phyloP scores from a whole-genome alignment of 2,329 filamentous ascomycete genomes.

The Neonectria punicea region DNA sequence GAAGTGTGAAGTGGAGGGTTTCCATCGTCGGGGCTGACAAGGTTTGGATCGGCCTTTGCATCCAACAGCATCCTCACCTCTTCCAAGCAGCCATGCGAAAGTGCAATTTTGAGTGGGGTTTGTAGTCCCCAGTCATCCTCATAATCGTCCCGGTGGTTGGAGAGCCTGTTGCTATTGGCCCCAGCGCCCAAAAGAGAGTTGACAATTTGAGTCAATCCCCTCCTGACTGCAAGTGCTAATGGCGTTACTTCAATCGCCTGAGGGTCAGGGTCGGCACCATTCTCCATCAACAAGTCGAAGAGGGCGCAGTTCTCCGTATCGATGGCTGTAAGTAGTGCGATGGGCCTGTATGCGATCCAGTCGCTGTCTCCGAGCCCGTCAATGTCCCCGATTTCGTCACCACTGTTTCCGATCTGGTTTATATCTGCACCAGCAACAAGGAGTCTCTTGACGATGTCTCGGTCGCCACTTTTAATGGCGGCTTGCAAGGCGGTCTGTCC shows the following conservation, averaged over 20 bases:
- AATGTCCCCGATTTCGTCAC: no score
- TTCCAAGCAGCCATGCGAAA: constrained; percentile 25
- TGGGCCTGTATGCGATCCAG: background rate
- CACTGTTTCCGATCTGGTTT: background rate
- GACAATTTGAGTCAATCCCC: background rate
- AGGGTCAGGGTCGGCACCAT: background rate
- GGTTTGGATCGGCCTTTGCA: constrained; percentile 43
- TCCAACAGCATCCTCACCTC: constrained; percentile 44
- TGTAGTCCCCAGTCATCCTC: no score
- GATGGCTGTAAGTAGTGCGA: background rate
- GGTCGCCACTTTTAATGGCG: background rate
- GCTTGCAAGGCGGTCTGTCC: background rate
- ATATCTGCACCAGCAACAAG: constrained; percentile 11
- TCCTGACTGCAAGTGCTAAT: background rate
- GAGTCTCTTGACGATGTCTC: background rate
- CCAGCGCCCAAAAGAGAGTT: background rate
- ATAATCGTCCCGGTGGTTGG: no score
- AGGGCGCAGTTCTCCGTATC: background rate
- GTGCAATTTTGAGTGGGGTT: background rate
- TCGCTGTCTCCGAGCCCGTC: no score
- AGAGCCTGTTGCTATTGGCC: background rate
- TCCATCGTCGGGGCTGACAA: background rate
- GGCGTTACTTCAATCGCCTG: background rate
- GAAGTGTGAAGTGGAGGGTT: background rate
- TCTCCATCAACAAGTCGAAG: background rate